Percentiles rank a stretch among this genome's conserved stretches.
Conservation (phyloP, 2,329 filamentous ascomycete species). For the Ophiostoma sp. region DNA sequence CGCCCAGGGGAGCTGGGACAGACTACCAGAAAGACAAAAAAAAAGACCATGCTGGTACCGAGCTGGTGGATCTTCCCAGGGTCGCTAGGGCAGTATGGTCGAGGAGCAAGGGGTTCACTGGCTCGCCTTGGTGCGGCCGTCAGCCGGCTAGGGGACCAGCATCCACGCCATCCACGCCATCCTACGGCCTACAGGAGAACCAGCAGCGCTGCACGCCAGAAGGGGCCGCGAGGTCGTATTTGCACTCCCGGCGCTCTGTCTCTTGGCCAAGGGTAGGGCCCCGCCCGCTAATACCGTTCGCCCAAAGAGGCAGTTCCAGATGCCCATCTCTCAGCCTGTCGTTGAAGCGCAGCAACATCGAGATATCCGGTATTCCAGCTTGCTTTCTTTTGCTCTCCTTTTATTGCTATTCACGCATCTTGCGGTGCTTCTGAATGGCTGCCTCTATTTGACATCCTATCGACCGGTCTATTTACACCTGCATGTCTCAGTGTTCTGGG, state of each 20-base stretch:
- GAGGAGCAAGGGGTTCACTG: neutral
- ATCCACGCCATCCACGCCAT: too few species aligned
- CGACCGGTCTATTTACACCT: conserved; percentile 10
- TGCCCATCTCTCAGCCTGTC: conserved; percentile 9
- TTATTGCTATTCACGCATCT: neutral
- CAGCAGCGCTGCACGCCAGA: conserved; percentile 3
- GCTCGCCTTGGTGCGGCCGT: neutral
- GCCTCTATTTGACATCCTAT: conserved; percentile 2
- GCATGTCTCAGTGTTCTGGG: neutral
- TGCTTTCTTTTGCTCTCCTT: conserved; percentile 1
- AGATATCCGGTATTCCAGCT: conserved; percentile 4
- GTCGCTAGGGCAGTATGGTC: neutral
- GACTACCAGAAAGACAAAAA: too few species aligned
- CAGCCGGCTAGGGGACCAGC: neutral
- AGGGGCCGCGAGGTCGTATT: neutral
- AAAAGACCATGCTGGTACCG: too few species aligned
- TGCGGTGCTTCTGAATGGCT: neutral
- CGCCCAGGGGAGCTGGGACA: too few species aligned
- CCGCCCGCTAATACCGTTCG: neutral
- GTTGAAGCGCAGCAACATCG: neutral
- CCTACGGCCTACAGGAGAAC: neutral
- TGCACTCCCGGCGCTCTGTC: neutral
- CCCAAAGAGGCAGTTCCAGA: neutral
- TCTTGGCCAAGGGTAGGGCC: neutral
- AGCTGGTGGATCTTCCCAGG: neutral